Evolutionary conservation across 1,139 yeast species (phyloP), one percentile per base, ranked within the genome.

Genomic region (Barnettozyma hawaiiensis): DNA sequence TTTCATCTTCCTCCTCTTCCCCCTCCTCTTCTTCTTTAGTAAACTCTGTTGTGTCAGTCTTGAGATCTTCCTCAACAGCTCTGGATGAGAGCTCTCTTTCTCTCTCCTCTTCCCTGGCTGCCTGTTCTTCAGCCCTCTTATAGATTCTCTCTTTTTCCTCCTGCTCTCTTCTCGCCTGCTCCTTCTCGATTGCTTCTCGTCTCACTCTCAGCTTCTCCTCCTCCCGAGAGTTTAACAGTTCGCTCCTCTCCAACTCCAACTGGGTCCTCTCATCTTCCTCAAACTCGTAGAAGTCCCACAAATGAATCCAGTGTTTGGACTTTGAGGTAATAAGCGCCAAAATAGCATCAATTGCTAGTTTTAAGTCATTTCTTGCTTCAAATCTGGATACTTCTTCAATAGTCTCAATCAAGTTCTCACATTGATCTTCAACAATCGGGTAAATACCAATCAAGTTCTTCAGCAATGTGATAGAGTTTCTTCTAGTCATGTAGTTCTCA

Each of bases 301-400:
- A 52, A 32, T 72, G 76, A 4, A 80, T 66, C 78, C 92, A 79
- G 1, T 66, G 64, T 31, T 68, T 69, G 9, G 78, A 64, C 37
- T 81, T 69, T 0, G 87, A 75, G 44, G 75, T 78, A 35, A 87
- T 62, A 51, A 82, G 85, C 0, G 94, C 95, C 43, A 78, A 66
- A 44, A 89, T 68, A 1, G 96, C 95, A 54, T 76, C 78, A 0
- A 90, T 80, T 2, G 96, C 81, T 31, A 89, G 67, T 54, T 80
- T 84, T 57, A 90, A 72, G 62, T 90, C 97, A 45, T 85, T 94
- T 47, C 97, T 74, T 4, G 66, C 60, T 53, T 90, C 97, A 1
- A 62, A 60, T 3, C 58, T 51, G 10, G 76, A 61, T 29, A 85
- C 74, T 1, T 61, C 53, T 33, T 75, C 70, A 39, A 89, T 66